phyloP scores from a whole-genome alignment of 202 grass and related monocot genomes.

The Cymbopogon flexuosus region DNA sequence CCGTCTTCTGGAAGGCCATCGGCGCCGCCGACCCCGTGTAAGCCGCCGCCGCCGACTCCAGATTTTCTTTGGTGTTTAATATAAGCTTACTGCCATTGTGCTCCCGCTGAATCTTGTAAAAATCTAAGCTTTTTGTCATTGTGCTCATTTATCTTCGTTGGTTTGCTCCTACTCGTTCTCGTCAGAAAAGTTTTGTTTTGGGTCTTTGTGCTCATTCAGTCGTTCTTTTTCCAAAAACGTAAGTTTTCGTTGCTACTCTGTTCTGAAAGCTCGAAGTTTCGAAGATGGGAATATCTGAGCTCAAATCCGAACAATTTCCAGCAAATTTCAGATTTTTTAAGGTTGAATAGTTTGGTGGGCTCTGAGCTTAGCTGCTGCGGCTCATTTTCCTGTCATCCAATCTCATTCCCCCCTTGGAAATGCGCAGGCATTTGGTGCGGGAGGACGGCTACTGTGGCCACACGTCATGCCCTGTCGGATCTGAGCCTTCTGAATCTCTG shows the following conservation, averaged over 20 bases:
- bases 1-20: constrained; percentile 82
- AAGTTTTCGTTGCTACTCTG: background rate
- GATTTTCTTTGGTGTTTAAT: background rate
- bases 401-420: constrained; percentile 15
- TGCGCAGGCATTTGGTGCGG: constrained; percentile 80
- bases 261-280: background rate
- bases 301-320: background rate
- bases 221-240: background rate
- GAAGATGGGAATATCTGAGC: background rate
- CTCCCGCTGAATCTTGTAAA: constrained; percentile 7
- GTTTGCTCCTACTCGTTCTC: background rate
- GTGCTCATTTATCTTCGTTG: background rate
- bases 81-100: background rate
- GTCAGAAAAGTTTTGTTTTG: background rate
- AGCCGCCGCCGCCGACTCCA: constrained; percentile 16
- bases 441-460: constrained; percentile 69
- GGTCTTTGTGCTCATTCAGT: background rate
- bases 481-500: constrained; percentile 39
- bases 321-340: background rate
- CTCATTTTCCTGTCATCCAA: background rate
- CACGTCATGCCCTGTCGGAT: constrained; percentile 48
- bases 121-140: background rate
- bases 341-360: too few relatives aligned
- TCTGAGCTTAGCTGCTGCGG: background rate
- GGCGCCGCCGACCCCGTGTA: constrained; percentile 65